Evolutionary conservation across 1,284 basidiomycete species (phyloP).

Genomic region (Coriolopsis trogii): DNA sequence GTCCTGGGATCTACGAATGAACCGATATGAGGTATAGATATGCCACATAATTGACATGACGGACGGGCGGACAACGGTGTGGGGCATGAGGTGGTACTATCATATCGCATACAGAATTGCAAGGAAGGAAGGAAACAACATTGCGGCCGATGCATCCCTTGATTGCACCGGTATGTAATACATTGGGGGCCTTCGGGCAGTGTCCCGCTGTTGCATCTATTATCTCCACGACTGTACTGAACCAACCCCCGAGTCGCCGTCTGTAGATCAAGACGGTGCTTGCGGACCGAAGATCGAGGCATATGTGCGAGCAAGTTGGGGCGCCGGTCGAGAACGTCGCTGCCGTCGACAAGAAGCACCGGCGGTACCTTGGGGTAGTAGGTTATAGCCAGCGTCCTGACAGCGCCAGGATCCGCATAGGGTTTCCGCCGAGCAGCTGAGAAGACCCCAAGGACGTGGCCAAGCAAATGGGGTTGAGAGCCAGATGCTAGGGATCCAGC

Average conservation of each 20-base stretch:
- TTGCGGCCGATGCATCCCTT: neutral
- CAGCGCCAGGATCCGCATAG: neutral
- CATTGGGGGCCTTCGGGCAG: too few relatives aligned
- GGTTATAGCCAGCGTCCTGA: neutral
- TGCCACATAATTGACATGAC: neutral
- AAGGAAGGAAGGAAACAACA: neutral
- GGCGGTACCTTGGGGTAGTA: conserved; percentile 2
- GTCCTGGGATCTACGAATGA: neutral
- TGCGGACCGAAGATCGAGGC: conserved; percentile 1
- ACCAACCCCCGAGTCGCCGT: neutral
- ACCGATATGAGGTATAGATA: neutral
- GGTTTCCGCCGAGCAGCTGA: conserved; percentile 1
- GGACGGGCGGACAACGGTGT: too few relatives aligned
- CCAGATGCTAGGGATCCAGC: conserved; percentile 4
- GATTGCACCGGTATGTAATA: too few relatives aligned
- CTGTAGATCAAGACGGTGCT: neutral
- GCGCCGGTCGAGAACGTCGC: conserved; percentile 4
- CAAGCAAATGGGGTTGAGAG: neutral
- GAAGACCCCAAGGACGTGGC: neutral
- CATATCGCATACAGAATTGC: too few relatives aligned
- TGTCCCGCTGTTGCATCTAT: too few relatives aligned
- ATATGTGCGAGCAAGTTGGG: conserved; percentile 9
- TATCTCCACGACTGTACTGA: neutral
- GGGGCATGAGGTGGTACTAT: too few relatives aligned
- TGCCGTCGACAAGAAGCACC: neutral